A percentile compares a stretch with the other conserved stretches of the same genome.
phyloP scores from a whole-genome alignment of 495 filamentous ascomycete species.

The Peziza echinospora region DNA sequence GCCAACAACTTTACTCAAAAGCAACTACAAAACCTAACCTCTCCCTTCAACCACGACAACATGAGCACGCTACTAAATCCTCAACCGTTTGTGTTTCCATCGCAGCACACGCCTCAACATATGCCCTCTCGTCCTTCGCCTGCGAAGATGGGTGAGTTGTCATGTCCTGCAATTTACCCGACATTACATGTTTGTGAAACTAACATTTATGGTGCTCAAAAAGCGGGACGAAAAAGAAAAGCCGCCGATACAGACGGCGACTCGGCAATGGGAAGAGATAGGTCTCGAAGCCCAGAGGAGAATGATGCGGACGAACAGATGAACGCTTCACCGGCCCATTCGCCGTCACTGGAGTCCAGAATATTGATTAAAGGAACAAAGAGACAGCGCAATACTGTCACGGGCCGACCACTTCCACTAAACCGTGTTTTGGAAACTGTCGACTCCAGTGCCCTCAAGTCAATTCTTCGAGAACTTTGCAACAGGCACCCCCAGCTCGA shows the following conservation, averaged over 20 bases:
- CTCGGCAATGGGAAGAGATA: not conserved
- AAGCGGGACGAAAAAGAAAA: conserved; percentile 17
- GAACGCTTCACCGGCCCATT: conserved; percentile 8
- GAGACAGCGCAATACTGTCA: conserved; percentile 33
- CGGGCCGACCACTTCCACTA: conserved; percentile 58
- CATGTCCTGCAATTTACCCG: too few species aligned
- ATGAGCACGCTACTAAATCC: conserved; percentile 18
- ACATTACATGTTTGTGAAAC: too few species aligned
- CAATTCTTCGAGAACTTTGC: conserved; percentile 67
- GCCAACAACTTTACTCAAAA: not conserved
- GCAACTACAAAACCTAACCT: too few species aligned
- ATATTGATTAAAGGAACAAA: conserved; percentile 5
- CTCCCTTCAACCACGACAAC: not conserved
- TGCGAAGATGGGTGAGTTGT: conserved; percentile 13
- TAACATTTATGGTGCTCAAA: too few species aligned
- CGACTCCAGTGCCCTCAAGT: conserved; percentile 57
- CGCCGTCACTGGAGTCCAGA: conserved; percentile 2
- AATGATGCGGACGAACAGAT: conserved; percentile 14
- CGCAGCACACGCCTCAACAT: conserved; percentile 4
- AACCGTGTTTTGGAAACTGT: conserved; percentile 78
- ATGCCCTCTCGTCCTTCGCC: conserved; percentile 5
- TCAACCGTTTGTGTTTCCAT: conserved; percentile 1
- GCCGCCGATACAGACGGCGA: conserved; percentile 16
- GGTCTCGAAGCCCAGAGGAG: conserved; percentile 6
- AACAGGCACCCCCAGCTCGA: conserved; percentile 65